These are phyloP conservation scores for Pseudevernia furfuracea DNA, from an alignment of 495 filamentous ascomycete species.

Conservation along the genomic window DNA sequence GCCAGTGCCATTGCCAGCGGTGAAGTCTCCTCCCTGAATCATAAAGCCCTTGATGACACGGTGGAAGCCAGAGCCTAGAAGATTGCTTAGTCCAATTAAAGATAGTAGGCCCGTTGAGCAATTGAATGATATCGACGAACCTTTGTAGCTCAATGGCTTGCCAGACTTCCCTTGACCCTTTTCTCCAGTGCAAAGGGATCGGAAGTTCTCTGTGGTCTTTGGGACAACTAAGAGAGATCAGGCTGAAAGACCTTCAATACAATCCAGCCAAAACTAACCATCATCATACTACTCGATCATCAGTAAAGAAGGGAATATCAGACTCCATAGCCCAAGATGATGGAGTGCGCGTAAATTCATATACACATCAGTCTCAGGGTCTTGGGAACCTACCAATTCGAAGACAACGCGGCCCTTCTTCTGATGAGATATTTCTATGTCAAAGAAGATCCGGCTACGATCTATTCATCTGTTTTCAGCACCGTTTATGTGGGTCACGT, in stretches of 20 bases:
- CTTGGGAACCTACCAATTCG: constrained; percentile 56
- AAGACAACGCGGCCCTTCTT: constrained; percentile 67
- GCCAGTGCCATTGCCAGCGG: constrained; percentile 87
- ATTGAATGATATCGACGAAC: constrained; percentile 27
- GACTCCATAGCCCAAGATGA: neutral
- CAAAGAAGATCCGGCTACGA: constrained; percentile 75
- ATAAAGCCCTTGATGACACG: constrained; percentile 98
- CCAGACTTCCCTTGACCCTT: constrained; percentile 81
- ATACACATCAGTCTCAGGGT: neutral
- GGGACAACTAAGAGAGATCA: constrained; percentile 57
- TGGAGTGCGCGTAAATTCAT: constrained; percentile 8
- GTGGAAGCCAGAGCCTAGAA: constrained; percentile 77
- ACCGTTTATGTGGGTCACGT: neutral
- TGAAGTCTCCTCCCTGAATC: constrained; percentile 99
- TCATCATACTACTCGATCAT: constrained; percentile 57
- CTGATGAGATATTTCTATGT: constrained; percentile 70
- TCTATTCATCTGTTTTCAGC: constrained; percentile 1
- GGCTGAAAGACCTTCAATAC: constrained; percentile 5
- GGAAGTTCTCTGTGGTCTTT: constrained; percentile 91
- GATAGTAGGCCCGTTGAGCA: neutral
- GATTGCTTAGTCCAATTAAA: neutral
- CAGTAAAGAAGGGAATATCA: constrained; percentile 9
- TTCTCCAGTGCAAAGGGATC: constrained; percentile 84
- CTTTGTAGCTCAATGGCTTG: constrained; percentile 69
- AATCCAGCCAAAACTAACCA: constrained; percentile 36